phyloP scores from a whole-genome alignment of 1,284 basidiomycete genomes.

The Cryptococcus sp. region DNA sequence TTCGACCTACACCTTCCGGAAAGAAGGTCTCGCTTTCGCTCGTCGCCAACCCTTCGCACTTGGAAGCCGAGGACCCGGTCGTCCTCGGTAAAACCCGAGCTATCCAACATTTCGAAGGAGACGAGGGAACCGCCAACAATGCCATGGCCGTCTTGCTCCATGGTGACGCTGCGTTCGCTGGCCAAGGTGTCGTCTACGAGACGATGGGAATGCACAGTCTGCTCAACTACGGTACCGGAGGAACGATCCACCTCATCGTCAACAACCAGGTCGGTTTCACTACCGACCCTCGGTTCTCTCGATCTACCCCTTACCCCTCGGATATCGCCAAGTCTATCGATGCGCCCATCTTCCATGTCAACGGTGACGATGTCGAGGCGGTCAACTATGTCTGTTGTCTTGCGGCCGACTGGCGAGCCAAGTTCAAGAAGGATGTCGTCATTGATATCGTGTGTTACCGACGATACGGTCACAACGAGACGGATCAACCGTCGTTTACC shows the following conservation, averaged over 20 bases:
- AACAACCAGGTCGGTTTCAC: constrained; percentile 99
- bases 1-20: constrained; percentile 93
- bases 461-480: constrained; percentile 98
- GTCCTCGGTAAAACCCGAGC: constrained; percentile 97
- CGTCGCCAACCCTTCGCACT: constrained; percentile 97
- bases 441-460: constrained; percentile 99
- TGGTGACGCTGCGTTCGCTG: constrained; percentile 97
- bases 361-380: constrained; percentile 97
- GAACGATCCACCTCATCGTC: constrained; percentile 96
- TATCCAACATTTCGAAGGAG: constrained; percentile 90
- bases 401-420: constrained; percentile 95
- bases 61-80: constrained; percentile 95
- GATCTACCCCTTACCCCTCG: constrained; percentile 97
- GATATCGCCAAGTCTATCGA: constrained; percentile 99
- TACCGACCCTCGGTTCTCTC: constrained; percentile 94
- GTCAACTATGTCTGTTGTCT: constrained; percentile 97
- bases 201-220: constrained; percentile 98
- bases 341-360: constrained; percentile 99
- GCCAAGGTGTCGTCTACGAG: constrained; percentile 98
- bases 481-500: constrained; percentile 97
- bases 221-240: constrained; percentile 92
- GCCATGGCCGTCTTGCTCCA: constrained; percentile 95
- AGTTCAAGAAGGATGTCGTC: constrained; percentile 99
- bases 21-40: constrained; percentile 97
- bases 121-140: constrained; percentile 66